Conservation (phyloP, 1,139 yeast genomes). For the Suhomyces yuchorum region DNA sequence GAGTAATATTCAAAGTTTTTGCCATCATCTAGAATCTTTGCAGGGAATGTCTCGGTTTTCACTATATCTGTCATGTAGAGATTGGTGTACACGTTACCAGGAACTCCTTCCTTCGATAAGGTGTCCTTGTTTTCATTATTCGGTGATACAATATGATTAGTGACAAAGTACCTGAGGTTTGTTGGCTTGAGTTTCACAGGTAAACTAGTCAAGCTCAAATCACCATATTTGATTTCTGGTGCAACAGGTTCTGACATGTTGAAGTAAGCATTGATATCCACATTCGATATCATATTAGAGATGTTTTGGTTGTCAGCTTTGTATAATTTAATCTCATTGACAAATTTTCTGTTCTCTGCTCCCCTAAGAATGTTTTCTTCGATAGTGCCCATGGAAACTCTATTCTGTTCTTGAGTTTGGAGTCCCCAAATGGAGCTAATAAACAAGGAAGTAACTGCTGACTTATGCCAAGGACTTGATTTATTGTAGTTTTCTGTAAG, state of each 20-base stretch:
- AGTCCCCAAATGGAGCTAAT: constrained; percentile 45
- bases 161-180: constrained; percentile 6
- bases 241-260: constrained; percentile 2
- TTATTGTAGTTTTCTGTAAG: constrained; percentile 14
- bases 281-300: constrained; percentile 15
- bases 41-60: constrained; percentile 39
- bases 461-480: constrained; percentile 47
- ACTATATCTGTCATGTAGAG: constrained; percentile 25
- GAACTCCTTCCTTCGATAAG: constrained; percentile 14
- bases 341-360: constrained; percentile 32
- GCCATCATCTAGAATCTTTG: constrained; percentile 15
- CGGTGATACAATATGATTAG: constrained; percentile 4
- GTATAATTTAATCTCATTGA: constrained; percentile 33
- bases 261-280: constrained; percentile 20
- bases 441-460: constrained; percentile 31
- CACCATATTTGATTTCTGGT: constrained; percentile 2
- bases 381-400: constrained; percentile 34
- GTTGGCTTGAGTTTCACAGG: constrained; percentile 6
- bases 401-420: constrained; percentile 27
- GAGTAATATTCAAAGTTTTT: constrained; percentile 25
- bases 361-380: constrained; percentile 37
- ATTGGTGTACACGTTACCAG: constrained; percentile 23
- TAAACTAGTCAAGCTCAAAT: constrained; percentile 8
- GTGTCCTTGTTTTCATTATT: background rate
- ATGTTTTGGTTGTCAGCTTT: constrained; percentile 9